Base-by-base conservation (phyloP, 2,329 filamentous ascomycete species). In the Juglanconis juglandina region DNA sequence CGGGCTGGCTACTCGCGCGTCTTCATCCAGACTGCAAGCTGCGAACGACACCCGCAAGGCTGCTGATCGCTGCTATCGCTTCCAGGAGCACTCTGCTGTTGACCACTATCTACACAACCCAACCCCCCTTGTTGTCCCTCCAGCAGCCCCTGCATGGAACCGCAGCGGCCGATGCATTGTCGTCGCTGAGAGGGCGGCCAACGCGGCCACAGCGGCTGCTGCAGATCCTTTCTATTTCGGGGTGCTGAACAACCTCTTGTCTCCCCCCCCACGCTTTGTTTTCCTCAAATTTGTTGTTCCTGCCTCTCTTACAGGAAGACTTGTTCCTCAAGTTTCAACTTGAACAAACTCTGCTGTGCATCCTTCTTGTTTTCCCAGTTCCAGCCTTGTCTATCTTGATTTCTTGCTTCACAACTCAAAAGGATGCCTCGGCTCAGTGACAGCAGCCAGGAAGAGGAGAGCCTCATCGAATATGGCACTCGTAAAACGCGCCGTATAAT, bases 401-500 rank as follows among this genome's bases (percentile, higher is more conserved):
- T 35, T 10, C 35, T 39, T 4, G 1, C 13, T 24, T 33, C 33
- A 3, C 2, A 5, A 34, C 14, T 10, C 5, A 7, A 39, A 3
- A 53, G 4, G 9, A 73, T 75, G 68, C 68, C 72, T 56, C 69
- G 70, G 35, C 66, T 69, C 24, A 56, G 55, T 17, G 60, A 65
- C 24, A 58, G 58, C 33, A 56, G 59, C 47, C 68, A 71, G 47
- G 73, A 78, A 60, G 72, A 75, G 30, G 75, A 76, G 54, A 73
- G 75, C 34, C 73, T 86, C 33, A 75, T 83, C 39, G 76, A 77
- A 51, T 73, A 77, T 24, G 75, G 82, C 60, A 75, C 79, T 63
- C 72, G 76, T 57, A 75, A 75, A 56, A 80, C 82, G 32, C 75
- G 77, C 63, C 77, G 78, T 61, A 74, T 84, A 59, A 87, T 83